Percentiles rank a stretch among this genome's conserved stretches.
These are phyloP conservation scores for Nicotiana tomentosiformis DNA, from an alignment of 257 asterid species.

Conservation along the genomic window DNA sequence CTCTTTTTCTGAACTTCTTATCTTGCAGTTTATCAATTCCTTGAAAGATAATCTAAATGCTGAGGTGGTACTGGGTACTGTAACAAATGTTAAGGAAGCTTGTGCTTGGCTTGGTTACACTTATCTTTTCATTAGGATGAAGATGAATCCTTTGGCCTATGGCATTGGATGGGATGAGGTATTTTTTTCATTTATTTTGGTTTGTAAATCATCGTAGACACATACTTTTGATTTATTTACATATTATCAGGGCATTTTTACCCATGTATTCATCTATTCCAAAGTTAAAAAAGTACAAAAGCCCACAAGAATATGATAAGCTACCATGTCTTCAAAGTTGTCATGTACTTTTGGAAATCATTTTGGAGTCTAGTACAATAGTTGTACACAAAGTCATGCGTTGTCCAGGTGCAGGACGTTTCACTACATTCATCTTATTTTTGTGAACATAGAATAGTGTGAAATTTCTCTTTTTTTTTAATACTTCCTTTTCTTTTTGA, in stretches of 20 bases:
- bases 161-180: conserved; percentile 99
- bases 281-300: background rate
- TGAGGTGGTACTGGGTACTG: conserved; percentile 98
- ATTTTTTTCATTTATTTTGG: conserved; percentile 11
- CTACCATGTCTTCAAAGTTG: background rate
- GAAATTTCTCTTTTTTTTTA: background rate
- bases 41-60: conserved; percentile 96
- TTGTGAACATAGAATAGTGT: background rate
- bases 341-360: background rate
- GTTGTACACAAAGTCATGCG: background rate
- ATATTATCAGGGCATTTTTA: background rate
- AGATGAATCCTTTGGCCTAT: conserved; percentile 93
- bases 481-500: background rate
- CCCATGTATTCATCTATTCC: background rate
- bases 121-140: conserved; percentile 95
- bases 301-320: background rate
- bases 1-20: conserved; percentile 10
- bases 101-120: conserved; percentile 99
- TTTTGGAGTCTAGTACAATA: background rate
- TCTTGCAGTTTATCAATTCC: conserved; percentile 80
- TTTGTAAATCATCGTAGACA: background rate
- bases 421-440: background rate
- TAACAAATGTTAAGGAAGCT: conserved; percentile 98
- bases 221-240: background rate
- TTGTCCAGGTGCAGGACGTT: background rate